phyloP scores from a whole-genome alignment of 208 protist species.

The Blastocrithidia nonstop region DNA sequence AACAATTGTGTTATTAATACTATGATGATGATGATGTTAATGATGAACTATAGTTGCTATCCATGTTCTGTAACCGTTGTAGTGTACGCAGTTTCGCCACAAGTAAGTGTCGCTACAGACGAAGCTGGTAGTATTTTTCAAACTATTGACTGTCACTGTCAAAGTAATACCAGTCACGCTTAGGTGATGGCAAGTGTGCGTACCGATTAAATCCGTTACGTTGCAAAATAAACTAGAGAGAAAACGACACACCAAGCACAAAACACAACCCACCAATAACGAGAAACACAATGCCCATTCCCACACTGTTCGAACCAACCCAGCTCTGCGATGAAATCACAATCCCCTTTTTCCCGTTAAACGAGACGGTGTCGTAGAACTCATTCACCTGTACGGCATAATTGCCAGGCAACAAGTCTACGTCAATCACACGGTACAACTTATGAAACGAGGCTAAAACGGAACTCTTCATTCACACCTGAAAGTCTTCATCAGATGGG shows the following conservation, averaged over 20 bases:
- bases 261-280: conserved; percentile 40
- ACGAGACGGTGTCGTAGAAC: conserved; percentile 86
- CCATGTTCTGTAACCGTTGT: not conserved
- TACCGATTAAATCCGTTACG: conserved; percentile 10
- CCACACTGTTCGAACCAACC: conserved; percentile 18
- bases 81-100: conserved; percentile 35
- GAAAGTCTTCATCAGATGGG: conserved; percentile 88
- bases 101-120: conserved; percentile 30
- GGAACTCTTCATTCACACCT: conserved; percentile 95
- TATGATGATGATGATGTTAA: not conserved
- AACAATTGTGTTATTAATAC: not conserved
- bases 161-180: conserved; percentile 52
- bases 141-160: conserved; percentile 23
- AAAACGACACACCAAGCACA: conserved; percentile 35
- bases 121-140: conserved; percentile 39
- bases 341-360: conserved; percentile 89
- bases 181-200: conserved; percentile 19
- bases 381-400: conserved; percentile 83
- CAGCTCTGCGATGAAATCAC: conserved; percentile 79
- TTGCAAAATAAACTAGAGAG: conserved; percentile 24
- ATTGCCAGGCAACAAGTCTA: conserved; percentile 26
- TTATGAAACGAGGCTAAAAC: conserved; percentile 92
- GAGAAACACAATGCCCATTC: conserved; percentile 40
- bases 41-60: not conserved
- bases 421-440: conserved; percentile 89